Evolutionary conservation across 306 rosid species (phyloP).

Genomic region (Gynostemma pentaphyllum): DNA sequence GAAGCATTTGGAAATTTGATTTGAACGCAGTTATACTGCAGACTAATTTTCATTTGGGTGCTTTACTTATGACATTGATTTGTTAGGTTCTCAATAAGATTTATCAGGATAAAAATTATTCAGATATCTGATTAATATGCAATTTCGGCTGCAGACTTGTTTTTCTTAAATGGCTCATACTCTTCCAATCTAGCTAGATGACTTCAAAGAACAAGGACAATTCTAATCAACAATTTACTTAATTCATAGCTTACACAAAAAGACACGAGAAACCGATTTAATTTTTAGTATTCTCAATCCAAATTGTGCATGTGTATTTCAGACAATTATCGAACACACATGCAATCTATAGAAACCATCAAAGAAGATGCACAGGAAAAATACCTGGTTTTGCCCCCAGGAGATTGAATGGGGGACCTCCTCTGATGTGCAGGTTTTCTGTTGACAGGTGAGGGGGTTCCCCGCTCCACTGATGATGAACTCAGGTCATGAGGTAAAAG

Average conservation of each 20-base stretch:
- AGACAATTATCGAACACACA: not conserved
- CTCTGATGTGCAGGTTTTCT: slow-evolving; percentile 26
- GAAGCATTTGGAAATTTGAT: not conserved
- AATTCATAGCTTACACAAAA: not conserved
- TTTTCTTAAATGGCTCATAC: not conserved
- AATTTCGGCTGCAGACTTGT: not conserved
- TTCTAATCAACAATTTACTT: not conserved
- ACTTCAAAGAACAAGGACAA: not conserved
- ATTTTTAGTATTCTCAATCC: not conserved
- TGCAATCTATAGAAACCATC: not conserved
- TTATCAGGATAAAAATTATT: not conserved
- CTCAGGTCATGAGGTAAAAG: slow-evolving; percentile 31
- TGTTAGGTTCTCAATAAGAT: not conserved
- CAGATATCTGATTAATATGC: not conserved
- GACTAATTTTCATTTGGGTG: not conserved
- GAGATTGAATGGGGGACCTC: slow-evolving; percentile 36
- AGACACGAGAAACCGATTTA: no score
- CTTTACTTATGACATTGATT: not conserved
- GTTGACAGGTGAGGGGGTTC: slow-evolving; percentile 35
- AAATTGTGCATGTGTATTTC: not conserved
- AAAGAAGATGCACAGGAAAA: not conserved
- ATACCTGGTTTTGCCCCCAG: slow-evolving; percentile 47
- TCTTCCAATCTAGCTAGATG: not conserved
- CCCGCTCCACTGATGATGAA: slow-evolving; percentile 40
- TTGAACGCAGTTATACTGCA: not conserved